phyloP scores from a whole-genome alignment of 306 rosid species.

The Senna siamea region DNA sequence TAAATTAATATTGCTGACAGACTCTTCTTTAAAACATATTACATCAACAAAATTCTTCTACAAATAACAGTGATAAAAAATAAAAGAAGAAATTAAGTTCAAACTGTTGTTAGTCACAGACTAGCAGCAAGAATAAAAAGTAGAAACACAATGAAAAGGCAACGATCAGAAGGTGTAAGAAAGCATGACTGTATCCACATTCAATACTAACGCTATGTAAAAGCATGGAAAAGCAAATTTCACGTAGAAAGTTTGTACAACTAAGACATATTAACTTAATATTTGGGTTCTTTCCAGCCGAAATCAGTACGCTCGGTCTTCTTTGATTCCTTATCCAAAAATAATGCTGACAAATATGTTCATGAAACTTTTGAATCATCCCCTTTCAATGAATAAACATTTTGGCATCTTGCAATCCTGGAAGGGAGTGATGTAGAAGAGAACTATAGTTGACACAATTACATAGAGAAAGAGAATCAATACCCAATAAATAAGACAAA shows the following conservation, averaged over 20 bases:
- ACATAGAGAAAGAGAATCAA: neutral
- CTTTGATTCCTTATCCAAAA: neutral
- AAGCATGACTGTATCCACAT: neutral
- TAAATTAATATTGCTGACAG: neutral
- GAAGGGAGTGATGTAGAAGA: too few species aligned
- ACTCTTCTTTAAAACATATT: neutral
- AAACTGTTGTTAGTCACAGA: neutral
- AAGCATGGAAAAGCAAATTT: neutral
- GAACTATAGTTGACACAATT: neutral
- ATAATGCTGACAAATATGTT: neutral
- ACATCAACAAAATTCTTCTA: neutral
- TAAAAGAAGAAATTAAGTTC: neutral
- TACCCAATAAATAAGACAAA: too few species aligned
- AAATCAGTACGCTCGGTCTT: neutral
- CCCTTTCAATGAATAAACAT: neutral
- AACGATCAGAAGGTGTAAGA: neutral
- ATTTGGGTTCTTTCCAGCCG: neutral
- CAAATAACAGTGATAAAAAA: neutral
- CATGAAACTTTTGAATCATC: neutral
- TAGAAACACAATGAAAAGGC: neutral
- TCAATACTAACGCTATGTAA: neutral
- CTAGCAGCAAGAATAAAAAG: neutral
- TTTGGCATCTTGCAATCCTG: too few species aligned
- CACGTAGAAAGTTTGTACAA: neutral
- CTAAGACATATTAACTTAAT: neutral